Percentiles rank a stretch among this genome's conserved stretches.
Evolutionary conservation across 2,329 filamentous ascomycete genomes (phyloP).

Genomic region (Rhynchosporium secalis): DNA sequence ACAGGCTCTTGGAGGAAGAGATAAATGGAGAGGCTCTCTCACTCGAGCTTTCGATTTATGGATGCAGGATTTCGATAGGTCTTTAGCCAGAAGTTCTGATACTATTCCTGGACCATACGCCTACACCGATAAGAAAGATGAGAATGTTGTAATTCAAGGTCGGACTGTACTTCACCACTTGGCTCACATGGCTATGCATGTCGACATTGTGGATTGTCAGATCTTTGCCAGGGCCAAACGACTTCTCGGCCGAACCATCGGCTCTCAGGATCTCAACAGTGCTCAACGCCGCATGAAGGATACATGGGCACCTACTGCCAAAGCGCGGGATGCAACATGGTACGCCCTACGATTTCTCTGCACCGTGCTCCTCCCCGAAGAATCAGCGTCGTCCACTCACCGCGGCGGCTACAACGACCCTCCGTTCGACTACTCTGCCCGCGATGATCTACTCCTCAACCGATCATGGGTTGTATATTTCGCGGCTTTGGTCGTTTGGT

Average conservation of each 20-base stretch:
- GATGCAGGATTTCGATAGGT: constrained; percentile 88
- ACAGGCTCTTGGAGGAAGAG: constrained; percentile 77
- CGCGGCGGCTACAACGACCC: constrained; percentile 38
- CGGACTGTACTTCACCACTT: constrained; percentile 88
- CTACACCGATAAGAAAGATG: constrained; percentile 61
- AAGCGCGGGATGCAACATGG: constrained; percentile 86
- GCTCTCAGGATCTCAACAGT: constrained; percentile 74
- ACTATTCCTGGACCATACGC: constrained; percentile 54
- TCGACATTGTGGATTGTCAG: constrained; percentile 95
- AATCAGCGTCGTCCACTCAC: constrained; percentile 43
- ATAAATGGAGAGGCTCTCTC: constrained; percentile 86
- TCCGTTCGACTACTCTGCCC: constrained; percentile 68
- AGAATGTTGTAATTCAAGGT: constrained; percentile 75
- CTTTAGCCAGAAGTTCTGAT: constrained; percentile 60
- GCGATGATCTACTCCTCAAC: constrained; percentile 87
- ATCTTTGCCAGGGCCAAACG: constrained; percentile 89
- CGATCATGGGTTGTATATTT: constrained; percentile 96
- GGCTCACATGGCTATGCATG: constrained; percentile 97
- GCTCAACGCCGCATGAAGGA: constrained; percentile 84
- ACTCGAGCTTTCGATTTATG: constrained; percentile 90
- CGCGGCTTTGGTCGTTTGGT: constrained; percentile 89
- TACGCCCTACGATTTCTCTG: constrained; percentile 88
- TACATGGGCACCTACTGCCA: constrained; percentile 83
- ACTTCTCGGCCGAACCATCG: constrained; percentile 82
- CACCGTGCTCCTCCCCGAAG: constrained; percentile 73